Evolutionary conservation across 768 basidiomycete genomes (phyloP).

Genomic region (Pleurotus djamor): DNA sequence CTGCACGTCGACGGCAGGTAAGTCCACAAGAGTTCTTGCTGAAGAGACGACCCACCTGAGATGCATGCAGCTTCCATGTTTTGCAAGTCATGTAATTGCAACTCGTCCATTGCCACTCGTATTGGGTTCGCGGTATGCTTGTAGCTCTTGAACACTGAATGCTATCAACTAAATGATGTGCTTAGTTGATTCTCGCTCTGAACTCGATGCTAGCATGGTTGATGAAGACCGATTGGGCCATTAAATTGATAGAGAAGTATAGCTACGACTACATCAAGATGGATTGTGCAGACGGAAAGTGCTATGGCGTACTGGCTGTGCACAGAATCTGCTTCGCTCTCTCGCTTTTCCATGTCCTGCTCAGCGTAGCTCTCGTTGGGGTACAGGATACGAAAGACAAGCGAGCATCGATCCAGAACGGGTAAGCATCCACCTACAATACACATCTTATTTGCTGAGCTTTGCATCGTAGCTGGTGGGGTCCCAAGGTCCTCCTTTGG

Average conservation of each 20-base stretch:
- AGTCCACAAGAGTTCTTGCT: not conserved
- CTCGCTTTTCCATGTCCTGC: conserved; percentile 80
- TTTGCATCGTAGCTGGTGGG: conserved; percentile 81
- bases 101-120: conserved; percentile 96
- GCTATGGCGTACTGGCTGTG: conserved; percentile 94
- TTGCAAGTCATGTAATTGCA: conserved; percentile 98
- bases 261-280: conserved; percentile 98
- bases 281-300: conserved; percentile 90
- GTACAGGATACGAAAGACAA: conserved; percentile 90
- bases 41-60: conserved; percentile 8
- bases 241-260: conserved; percentile 86
- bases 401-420: conserved; percentile 95
- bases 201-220: conserved; percentile 97
- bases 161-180: not conserved
- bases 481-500: conserved; percentile 93
- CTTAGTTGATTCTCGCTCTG: conserved; percentile 88
- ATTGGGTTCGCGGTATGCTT: conserved; percentile 92
- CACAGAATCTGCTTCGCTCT: conserved; percentile 98
- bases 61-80: conserved; percentile 84
- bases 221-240: conserved; percentile 89
- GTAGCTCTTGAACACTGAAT: conserved; percentile 21
- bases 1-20: conserved; percentile 84
- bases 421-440: conserved; percentile 43
- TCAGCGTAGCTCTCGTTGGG: conserved; percentile 79
- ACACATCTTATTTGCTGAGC: not conserved